Base-by-base conservation (phyloP, 208 protist species). In the Acanthamoeba healyi region DNA sequence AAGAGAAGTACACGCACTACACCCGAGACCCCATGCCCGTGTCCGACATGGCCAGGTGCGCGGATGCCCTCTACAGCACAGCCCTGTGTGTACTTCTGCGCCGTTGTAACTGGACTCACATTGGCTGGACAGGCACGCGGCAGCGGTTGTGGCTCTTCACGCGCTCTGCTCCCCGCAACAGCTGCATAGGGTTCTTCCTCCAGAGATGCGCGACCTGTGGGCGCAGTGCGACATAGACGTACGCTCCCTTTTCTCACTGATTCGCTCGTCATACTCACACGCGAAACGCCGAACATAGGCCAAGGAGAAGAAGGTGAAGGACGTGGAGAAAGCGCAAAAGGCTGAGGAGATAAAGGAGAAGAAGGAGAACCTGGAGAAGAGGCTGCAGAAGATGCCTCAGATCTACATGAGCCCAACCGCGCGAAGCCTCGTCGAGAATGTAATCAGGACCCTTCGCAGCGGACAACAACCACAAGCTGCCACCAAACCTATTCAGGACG, bases 331-430 rank as follows among this genome's bases (percentile, higher is more conserved):
- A 24, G 65, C n/a, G 26, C 19, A 79, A 24, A 79, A 82, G 44
- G 49, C 40, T 4, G 67, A 79, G 24, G 89, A 94, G 89, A 19
- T 49, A 17, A 94, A 94, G 72, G 70, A 94, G 26, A 94, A 94
- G 56, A 56, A 94, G 72, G 89, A 94, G 65, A 94, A 94, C 44
- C 34, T 56, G 46, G 89, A 94, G 49, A 94, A 94, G 72, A 63
- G 51, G 89, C 65, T 94, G 67, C 67, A 94, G 51, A 79, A 82
- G 46, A 29, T 94, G 89, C 89, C 89, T 22, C 89, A 94, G 51
- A 65, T 94, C 22, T 94, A 70, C 56, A 94, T 94, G 89, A 94
- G 89, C 26, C 89, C 89, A 2, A 94, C 89, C 10, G 89, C 89
- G 19, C 61, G 89, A 24, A 79, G 70, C 44, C 56, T 94, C 34